Evolutionary conservation across 345 rosid genomes (phyloP).

Genomic region (Syzygium grande): DNA sequence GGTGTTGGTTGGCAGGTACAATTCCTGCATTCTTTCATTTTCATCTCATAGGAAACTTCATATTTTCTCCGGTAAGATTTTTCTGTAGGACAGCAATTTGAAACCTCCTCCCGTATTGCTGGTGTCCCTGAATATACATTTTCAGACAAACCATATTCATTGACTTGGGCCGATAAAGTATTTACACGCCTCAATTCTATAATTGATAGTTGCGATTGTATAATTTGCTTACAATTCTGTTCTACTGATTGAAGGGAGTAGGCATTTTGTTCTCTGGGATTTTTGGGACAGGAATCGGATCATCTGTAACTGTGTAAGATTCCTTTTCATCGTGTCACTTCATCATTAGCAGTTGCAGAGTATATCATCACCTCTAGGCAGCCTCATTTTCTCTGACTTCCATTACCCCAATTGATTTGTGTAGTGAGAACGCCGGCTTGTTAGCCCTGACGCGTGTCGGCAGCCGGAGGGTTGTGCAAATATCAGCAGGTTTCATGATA

Average conservation of each 20-base stretch:
- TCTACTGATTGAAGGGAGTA: slow-evolving; percentile 52
- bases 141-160: background rate
- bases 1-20: slow-evolving; percentile 99
- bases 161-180: background rate
- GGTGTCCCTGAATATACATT: background rate
- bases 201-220: background rate
- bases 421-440: slow-evolving; percentile 89
- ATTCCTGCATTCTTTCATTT: background rate
- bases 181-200: background rate
- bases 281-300: slow-evolving; percentile 93
- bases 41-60: background rate
- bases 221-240: background rate
- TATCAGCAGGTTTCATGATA: slow-evolving; percentile 90
- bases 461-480: slow-evolving; percentile 90
- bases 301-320: slow-evolving; percentile 83
- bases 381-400: background rate
- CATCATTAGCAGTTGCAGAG: background rate
- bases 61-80: background rate
- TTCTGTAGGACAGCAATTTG: background rate
- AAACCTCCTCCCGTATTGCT: background rate
- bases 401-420: background rate
- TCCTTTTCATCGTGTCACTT: background rate
- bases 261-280: slow-evolving; percentile 85
- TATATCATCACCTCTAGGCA: background rate
- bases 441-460: slow-evolving; percentile 85